A percentile compares a stretch with the other conserved stretches of the same genome.
phyloP scores from a whole-genome alignment of 1,284 basidiomycete genomes.

The Rhizopogon parksii region DNA sequence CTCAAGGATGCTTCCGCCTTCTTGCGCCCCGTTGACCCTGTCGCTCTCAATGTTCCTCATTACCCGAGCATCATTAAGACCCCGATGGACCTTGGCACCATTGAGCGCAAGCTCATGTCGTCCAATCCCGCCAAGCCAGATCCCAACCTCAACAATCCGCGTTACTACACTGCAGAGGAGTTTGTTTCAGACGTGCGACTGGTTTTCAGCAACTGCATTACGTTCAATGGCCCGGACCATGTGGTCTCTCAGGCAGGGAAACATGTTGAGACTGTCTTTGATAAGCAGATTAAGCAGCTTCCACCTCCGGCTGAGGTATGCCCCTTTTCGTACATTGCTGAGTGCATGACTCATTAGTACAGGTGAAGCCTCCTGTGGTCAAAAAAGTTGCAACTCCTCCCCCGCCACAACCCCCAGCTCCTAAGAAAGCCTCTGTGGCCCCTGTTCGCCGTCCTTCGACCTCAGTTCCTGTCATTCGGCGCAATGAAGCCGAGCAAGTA shows the following conservation, averaged over 20 bases:
- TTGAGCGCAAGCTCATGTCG: constrained; percentile 80
- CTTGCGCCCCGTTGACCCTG: constrained; percentile 83
- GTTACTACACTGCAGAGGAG: constrained; percentile 69
- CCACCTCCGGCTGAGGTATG: constrained; percentile 73
- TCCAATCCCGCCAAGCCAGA: constrained; percentile 77
- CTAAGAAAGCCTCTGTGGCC: constrained; percentile 39
- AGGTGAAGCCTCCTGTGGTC: constrained; percentile 44
- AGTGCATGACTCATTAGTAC: constrained; percentile 19
- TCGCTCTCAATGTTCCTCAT: constrained; percentile 86
- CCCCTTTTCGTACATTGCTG: constrained; percentile 17
- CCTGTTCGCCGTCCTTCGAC: constrained; percentile 62
- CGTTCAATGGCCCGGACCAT: constrained; percentile 93
- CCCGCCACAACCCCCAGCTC: constrained; percentile 25
- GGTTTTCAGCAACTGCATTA: constrained; percentile 84
- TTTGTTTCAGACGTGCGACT: constrained; percentile 78
- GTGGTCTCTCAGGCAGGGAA: constrained; percentile 74
- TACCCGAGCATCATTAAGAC: constrained; percentile 83
- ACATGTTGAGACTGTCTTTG: constrained; percentile 78
- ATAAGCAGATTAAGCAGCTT: constrained; percentile 82
- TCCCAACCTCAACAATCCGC: constrained; percentile 59
- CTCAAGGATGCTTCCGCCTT: constrained; percentile 82
- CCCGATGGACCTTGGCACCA: constrained; percentile 95
- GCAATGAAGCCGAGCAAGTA: constrained; percentile 52
- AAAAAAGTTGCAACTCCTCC: constrained; percentile 47
- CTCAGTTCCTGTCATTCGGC: constrained; percentile 72